Evolutionary conservation across 2,329 filamentous ascomycete genomes (phyloP), one percentile per base, ranked within the genome.

Genomic region (Epichloe gansuensis): DNA sequence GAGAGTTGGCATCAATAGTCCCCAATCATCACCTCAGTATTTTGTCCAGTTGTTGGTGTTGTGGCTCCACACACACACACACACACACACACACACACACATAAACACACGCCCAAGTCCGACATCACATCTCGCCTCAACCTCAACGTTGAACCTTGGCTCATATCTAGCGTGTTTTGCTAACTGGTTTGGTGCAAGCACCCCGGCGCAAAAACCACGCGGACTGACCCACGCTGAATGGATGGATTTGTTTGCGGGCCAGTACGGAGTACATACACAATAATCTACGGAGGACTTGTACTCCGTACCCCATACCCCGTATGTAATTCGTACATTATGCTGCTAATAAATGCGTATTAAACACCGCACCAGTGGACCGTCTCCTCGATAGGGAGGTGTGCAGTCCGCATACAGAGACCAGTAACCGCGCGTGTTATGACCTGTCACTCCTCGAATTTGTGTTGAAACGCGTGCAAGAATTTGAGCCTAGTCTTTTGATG

Each of bases 61-160:
- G 23, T 48, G 46, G 6, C 47, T 46, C 35, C 52, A 48, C 46
- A 42, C 46, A 43, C 51, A 49, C 35, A 49, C 43, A 44, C 25
- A 12, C 42, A 44, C 3, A 15, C 3, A n/a, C 5, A 45, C 17
- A 17, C 17, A 17, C 52, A 48, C 46, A 42, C 46, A 43, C 51
- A 49, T 21, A 28, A 13, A 23, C 31, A 52, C 31, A 43, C 17
- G 37, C n/a, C 8, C 28, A 23, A 12, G 28, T 43, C 52, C 15
- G 15, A 43, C 21, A 25, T 35, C 35, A 41, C 31, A 28, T 25
- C 48, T 25, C 35, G 25, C 48, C 25, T 21, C 15, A 28, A 41
- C 17, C 31, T 51, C 21, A 9, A 51, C n/a, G 25, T 43, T 21
- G 23, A 41, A 45, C 11, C 42, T 28, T 46, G 34, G 34, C 34